A percentile compares a stretch with the other conserved stretches of the same genome.
These are phyloP conservation scores for Mycena leptocephala DNA, from an alignment of 768 basidiomycete genomes.

Conservation along the genomic window DNA sequence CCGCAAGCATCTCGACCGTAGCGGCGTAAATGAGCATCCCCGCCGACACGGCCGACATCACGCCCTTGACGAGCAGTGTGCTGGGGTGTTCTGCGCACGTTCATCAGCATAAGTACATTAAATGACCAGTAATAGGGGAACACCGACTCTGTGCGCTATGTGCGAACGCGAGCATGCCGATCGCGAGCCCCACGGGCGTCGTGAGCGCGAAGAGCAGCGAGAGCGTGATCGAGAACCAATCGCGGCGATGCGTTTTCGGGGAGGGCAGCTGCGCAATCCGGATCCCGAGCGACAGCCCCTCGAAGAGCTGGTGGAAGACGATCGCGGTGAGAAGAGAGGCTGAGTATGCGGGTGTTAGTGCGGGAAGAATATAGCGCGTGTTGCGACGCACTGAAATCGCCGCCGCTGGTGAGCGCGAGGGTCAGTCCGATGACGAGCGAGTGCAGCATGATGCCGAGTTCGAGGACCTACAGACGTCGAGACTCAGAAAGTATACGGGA, in stretches of 20 bases:
- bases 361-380: neutral
- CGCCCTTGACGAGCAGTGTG: conserved; percentile 75
- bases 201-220: conserved; percentile 81
- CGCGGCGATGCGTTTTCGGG: conserved; percentile 5
- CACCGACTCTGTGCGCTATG: conserved; percentile 42
- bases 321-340: conserved; percentile 84
- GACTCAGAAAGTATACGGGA: neutral
- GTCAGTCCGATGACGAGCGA: conserved; percentile 88
- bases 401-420: conserved; percentile 76
- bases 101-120: conserved; percentile 43
- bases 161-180: conserved; percentile 69
- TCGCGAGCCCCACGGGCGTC: conserved; percentile 77
- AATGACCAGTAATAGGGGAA: neutral
- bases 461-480: conserved; percentile 71
- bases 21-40: conserved; percentile 90
- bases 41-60: conserved; percentile 88
- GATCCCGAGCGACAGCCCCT: conserved; percentile 88
- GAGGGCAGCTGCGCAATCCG: conserved; percentile 50
- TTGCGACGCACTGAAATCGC: conserved; percentile 77
- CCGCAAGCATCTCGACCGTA: conserved; percentile 91
- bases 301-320: conserved; percentile 88
- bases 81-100: conserved; percentile 38
- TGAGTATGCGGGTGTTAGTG: conserved; percentile 41
- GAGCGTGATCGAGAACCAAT: conserved; percentile 69
- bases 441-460: conserved; percentile 91